Base-by-base conservation (phyloP, 768 basidiomycete genomes). In the Amanita pallidorosea region DNA sequence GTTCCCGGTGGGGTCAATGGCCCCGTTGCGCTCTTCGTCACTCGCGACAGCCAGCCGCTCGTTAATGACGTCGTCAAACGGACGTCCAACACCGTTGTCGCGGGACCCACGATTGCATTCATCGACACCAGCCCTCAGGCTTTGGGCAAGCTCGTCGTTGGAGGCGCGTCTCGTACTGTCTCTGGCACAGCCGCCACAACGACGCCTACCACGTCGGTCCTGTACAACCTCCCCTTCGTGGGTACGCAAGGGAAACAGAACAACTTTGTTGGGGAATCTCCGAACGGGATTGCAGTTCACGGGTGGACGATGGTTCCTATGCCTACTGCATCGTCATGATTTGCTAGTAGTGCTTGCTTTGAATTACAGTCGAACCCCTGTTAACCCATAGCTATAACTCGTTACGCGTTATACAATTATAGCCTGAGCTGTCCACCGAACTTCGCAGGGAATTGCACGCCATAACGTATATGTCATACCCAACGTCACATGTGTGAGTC, bases 21-120 rank as follows among this genome's bases (percentile, higher is more conserved):
- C 38, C 82, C 84, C 55, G 81, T 89, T 57, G 81, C 76, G 22
- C 63, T 90, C 61, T 89, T 69, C 65, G 65, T 90, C 68, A 88
- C 84, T 29, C 72, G 72, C 17, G 75, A 80, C 59, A 62, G 61
- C 49, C 76, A 81, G 55, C 83, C 87, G 2, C 68, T 91, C 27
- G 57, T 75, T 62, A 80, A 78, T 68, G 74, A 83, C 65, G 75
- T 80, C 55, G 60, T 67, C 18, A 73, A 81, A 60, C 80, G 81
- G 53, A 74, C 72, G 43, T 68, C 67, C 48, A 66, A 65, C 56
- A 67, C 73, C 49, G 64, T 83, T 61, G 67, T 89, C 53, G 87
- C 87, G 3, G 88, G 89, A 25, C 90, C 90, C 5, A 67, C 73
- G 2, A 65, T 86, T 50, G 67, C 75, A 12, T 87, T 85, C 72